A percentile compares a stretch with the other conserved stretches of the same genome.
phyloP scores from a whole-genome alignment of 768 basidiomycete genomes.

The Pulveroboletus sp. region DNA sequence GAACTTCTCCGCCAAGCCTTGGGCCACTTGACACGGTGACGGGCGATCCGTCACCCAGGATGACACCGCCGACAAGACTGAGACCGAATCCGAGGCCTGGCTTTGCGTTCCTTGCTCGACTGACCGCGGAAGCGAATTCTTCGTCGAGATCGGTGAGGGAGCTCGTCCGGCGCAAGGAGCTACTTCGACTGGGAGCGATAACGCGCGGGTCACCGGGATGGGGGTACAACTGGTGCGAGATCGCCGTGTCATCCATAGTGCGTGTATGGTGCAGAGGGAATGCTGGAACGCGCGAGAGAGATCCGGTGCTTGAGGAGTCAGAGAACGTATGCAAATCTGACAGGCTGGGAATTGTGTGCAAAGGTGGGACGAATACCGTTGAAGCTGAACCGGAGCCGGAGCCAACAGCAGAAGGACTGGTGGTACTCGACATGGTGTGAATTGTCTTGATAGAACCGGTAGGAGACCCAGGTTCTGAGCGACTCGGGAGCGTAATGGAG shows the following conservation, averaged over 20 bases:
- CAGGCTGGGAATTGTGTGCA: conserved; percentile 67
- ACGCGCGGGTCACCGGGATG: conserved; percentile 72
- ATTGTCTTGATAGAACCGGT: conserved; percentile 67
- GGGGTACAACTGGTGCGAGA: conserved; percentile 60
- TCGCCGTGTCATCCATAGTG: conserved; percentile 71
- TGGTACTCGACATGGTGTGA: conserved; percentile 47
- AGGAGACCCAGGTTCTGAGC: conserved; percentile 43
- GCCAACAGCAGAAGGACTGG: conserved; percentile 30
- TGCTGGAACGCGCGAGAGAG: conserved; percentile 42
- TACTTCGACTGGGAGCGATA: conserved; percentile 64
- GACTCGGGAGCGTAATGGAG: conserved; percentile 47
- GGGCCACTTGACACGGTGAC: conserved; percentile 73
- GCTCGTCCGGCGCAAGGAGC: conserved; percentile 58
- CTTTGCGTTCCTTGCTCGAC: conserved; percentile 38
- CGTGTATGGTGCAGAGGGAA: conserved; percentile 57
- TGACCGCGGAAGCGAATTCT: conserved; percentile 46
- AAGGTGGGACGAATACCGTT: conserved; percentile 73
- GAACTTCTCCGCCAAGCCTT: conserved; percentile 39
- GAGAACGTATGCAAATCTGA: conserved; percentile 55
- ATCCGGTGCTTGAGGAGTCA: conserved; percentile 36
- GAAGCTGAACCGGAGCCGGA: conserved; percentile 57
- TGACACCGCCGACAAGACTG: conserved; percentile 37
- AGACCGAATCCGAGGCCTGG: conserved; percentile 44
- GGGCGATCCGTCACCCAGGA: conserved; percentile 53
- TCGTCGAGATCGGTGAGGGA: conserved; percentile 75